Percentiles rank a stretch among this genome's conserved stretches.
Evolutionary conservation across 2,329 filamentous ascomycete genomes (phyloP).

Genomic region (Xylariaceae sp.): DNA sequence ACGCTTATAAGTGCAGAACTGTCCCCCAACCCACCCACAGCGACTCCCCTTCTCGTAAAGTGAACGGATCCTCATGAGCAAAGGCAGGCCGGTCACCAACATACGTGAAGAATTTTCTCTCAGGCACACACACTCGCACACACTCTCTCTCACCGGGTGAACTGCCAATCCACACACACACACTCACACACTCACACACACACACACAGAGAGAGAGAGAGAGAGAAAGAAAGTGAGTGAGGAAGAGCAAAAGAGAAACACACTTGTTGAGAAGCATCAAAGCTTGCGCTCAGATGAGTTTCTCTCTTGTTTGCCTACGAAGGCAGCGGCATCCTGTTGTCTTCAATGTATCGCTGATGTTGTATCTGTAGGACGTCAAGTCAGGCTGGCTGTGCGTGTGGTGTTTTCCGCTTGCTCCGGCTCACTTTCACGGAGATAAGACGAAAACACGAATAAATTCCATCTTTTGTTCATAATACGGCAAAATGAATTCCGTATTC

Average conservation of each 20-base stretch:
- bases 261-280: not conserved
- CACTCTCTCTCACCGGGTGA: too few species aligned
- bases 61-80: not conserved
- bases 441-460: not conserved
- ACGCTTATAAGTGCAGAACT: not conserved
- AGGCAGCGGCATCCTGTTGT: not conserved
- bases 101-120: not conserved
- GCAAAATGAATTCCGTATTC: not conserved
- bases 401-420: not conserved
- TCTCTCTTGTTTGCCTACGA: not conserved
- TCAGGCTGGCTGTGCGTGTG: too few species aligned
- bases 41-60: not conserved
- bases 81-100: constrained; percentile 9
- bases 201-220: too few species aligned
- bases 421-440: not conserved
- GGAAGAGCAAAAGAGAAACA: not conserved
- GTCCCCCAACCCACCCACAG: not conserved
- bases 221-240: too few species aligned
- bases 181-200: too few species aligned
- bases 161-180: not conserved
- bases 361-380: not conserved
- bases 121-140: not conserved
- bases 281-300: not conserved
- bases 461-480: not conserved
- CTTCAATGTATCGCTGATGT: not conserved